Evolutionary conservation across 768 basidiomycete species (phyloP).

Genomic region (Auricularia auricula-judae): DNA sequence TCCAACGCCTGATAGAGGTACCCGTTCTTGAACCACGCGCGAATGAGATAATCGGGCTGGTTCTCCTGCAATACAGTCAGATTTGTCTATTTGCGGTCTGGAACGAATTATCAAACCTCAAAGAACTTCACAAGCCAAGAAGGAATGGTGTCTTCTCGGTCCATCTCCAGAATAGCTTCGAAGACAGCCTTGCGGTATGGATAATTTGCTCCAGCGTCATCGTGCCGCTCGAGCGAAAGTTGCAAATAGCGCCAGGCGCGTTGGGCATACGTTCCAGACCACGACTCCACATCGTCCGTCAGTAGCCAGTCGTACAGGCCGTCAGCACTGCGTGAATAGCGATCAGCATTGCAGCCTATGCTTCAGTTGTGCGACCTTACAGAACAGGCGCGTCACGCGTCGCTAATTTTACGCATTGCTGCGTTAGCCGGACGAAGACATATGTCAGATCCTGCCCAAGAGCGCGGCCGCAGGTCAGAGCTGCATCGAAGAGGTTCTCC

Average conservation of each 20-base stretch:
- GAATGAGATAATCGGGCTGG: conserved; percentile 78
- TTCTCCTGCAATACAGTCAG: conserved; percentile 34
- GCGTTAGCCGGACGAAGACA: neutral
- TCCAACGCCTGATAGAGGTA: conserved; percentile 67
- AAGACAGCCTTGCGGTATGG: conserved; percentile 67
- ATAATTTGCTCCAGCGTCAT: conserved; percentile 57
- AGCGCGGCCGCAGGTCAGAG: neutral
- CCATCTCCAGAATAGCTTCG: conserved; percentile 63
- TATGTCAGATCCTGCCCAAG: neutral
- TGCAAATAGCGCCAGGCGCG: conserved; percentile 86
- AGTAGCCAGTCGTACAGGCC: conserved; percentile 75
- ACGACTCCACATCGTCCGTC: conserved; percentile 67
- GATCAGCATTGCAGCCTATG: neutral
- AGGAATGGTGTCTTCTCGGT: conserved; percentile 50
- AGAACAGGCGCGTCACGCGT: neutral
- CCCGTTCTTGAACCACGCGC: conserved; percentile 68
- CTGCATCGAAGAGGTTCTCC: neutral
- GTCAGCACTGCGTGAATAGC: conserved; percentile 38
- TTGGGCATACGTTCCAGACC: conserved; percentile 71
- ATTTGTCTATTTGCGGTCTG: neutral
- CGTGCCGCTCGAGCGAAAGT: conserved; percentile 66
- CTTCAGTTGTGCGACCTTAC: conserved; percentile 6
- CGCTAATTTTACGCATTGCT: neutral
- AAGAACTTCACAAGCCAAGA: conserved; percentile 75
- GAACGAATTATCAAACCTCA: conserved; percentile 35